A percentile compares a stretch with the other conserved stretches of the same genome.
Conservation (phyloP, 164 flowering plant genomes). For the Tetracentron sinense region DNA sequence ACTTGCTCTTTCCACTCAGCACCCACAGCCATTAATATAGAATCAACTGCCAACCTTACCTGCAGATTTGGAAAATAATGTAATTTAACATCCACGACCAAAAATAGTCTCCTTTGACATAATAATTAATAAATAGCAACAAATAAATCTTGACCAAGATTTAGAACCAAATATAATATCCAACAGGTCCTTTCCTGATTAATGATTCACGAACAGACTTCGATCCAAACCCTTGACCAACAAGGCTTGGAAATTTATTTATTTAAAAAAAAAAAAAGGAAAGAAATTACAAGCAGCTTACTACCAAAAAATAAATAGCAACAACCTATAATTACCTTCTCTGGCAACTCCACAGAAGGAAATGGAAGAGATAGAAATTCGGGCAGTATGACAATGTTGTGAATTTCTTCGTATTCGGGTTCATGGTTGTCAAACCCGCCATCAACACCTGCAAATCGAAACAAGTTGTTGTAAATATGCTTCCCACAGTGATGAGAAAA, state of each 20-base stretch:
- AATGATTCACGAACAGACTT: no score
- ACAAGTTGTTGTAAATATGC: background rate
- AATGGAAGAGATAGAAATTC: constrained; percentile 67
- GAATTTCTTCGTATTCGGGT: constrained; percentile 67
- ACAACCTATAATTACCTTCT: constrained; percentile 49
- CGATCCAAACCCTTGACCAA: no score
- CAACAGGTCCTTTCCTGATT: no score
- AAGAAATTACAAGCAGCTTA: no score
- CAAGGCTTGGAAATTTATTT: no score
- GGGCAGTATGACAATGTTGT: constrained; percentile 72
- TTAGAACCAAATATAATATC: background rate
- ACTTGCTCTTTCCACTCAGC: constrained; percentile 86
- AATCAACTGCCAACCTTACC: constrained; percentile 93
- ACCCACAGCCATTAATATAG: constrained; percentile 70
- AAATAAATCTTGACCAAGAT: no score
- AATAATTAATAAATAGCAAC: no score
- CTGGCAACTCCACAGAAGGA: constrained; percentile 94
- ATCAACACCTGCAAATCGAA: constrained; percentile 61
- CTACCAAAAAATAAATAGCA: background rate
- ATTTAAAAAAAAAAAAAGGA: no score
- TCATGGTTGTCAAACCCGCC: constrained; percentile 94
- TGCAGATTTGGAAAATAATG: constrained; percentile 22
- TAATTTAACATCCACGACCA: background rate
- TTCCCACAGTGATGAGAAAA: background rate
- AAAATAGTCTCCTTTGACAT: background rate